Base-by-base conservation (phyloP, 257 asterid genomes). In the Solanum medicagineum region DNA sequence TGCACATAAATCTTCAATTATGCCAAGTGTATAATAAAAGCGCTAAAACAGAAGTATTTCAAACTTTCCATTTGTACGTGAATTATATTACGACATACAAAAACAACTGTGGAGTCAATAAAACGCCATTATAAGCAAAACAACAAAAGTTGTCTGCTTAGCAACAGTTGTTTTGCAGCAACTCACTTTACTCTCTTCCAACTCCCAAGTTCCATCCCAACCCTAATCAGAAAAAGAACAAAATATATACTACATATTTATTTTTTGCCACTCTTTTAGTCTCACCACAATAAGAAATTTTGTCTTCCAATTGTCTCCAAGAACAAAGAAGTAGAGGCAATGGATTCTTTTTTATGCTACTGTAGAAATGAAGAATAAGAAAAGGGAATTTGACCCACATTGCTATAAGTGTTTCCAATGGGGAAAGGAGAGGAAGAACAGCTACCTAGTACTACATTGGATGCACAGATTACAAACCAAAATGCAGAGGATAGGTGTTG, bases 381-480 rank as follows among this genome's bases (percentile, higher is more conserved):
- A 83, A 86, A 85, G 60, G 40, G 80, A 81, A 80, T 85, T 65
- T 85, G 85, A 79, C 90, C 93, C 90, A 81, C 97, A 94, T 93
- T 93, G 92, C 66, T 87, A 45, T 80, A 85, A 51, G 85, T 80
- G 91, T 84, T 83, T 86, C 86, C 92, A 88, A 95, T 94, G 98
- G 98, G 98, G 69, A 95, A 95, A 91, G 89, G 81, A 42, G 97
- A 92, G 85, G 91, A 92, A 84, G 96, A 81, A 84, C 92, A 85
- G 55, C 20, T 89, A 85, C 89, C 91, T 8, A 51, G 32, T 68
- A 86, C 95, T 90, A 83, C 93, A 83, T 69, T 83, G 55, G 88
- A 86, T 87, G 95, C 92, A 29, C 94, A 87, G 77, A 88, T 90
- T 84, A 84, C 92, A 85, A 84, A 65, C 80, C 86, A 89, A 15